phyloP scores from a whole-genome alignment of 2,329 filamentous ascomycete genomes.

The Diaporthe capsici region DNA sequence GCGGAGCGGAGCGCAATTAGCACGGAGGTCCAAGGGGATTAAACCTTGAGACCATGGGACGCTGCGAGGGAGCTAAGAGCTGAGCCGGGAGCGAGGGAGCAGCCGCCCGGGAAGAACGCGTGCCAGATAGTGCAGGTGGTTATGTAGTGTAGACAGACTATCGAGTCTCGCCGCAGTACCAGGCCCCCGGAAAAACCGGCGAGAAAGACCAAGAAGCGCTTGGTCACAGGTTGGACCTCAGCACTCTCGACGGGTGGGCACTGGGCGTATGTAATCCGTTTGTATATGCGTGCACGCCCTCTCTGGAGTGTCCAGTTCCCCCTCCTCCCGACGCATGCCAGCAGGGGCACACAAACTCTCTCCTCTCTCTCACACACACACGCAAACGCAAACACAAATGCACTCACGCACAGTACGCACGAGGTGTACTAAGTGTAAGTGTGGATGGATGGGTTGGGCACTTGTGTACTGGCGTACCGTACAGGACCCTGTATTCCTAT shows the following conservation, averaged over 20 bases:
- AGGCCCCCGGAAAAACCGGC: background rate
- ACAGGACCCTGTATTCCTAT: constrained; percentile 20
- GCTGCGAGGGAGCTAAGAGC: constrained; percentile 4
- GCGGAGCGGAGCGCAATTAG: background rate
- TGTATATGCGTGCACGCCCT: constrained; percentile 10
- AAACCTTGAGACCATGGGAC: constrained; percentile 5
- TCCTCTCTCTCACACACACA: background rate
- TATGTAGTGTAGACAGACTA: constrained; percentile 2
- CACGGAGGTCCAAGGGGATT: background rate
- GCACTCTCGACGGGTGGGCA: background rate
- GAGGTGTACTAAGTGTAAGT: background rate
- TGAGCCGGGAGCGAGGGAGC: constrained; percentile 16
- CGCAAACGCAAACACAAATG: background rate
- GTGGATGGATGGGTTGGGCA: background rate
- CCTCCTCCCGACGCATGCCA: background rate
- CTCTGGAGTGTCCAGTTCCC: background rate
- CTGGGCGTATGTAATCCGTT: constrained; percentile 6
- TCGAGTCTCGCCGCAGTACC: constrained; percentile 2
- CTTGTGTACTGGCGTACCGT: constrained; percentile 3
- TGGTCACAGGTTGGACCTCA: constrained; percentile 4
- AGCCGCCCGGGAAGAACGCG: constrained; percentile 3
- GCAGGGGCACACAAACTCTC: constrained; percentile 6
- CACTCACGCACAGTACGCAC: background rate
- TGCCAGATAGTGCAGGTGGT: constrained; percentile 1
- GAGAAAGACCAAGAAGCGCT: background rate